These are phyloP conservation scores for Fusarium transvaalense DNA, from an alignment of 2,329 filamentous ascomycete species.

Conservation along the genomic window DNA sequence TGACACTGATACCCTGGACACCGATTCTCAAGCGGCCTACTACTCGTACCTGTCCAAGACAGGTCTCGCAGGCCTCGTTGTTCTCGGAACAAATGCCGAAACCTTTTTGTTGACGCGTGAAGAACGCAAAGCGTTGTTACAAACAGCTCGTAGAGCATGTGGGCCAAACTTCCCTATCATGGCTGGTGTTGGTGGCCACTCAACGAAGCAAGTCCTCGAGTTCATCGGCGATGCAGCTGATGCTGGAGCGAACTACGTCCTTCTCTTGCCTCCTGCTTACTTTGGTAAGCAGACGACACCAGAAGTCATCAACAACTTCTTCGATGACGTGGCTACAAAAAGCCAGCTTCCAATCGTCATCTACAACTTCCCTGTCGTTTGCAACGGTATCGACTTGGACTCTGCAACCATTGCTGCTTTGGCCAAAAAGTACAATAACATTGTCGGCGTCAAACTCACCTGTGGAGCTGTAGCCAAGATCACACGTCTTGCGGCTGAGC, in stretches of 20 bases:
- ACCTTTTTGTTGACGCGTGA: constrained; percentile 69
- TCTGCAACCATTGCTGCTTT: constrained; percentile 65
- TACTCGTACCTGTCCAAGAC: constrained; percentile 64
- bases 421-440: constrained; percentile 59
- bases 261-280: constrained; percentile 73
- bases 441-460: constrained; percentile 78
- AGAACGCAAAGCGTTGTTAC: constrained; percentile 68
- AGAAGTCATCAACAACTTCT: constrained; percentile 71
- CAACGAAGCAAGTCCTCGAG: constrained; percentile 72
- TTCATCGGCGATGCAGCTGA: constrained; percentile 69
- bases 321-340: constrained; percentile 64
- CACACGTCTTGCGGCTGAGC: constrained; percentile 66
- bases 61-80: constrained; percentile 64
- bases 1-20: constrained; percentile 61
- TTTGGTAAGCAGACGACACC: constrained; percentile 72
- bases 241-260: constrained; percentile 71
- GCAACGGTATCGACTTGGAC: constrained; percentile 76
- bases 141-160: constrained; percentile 76
- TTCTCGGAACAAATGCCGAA: constrained; percentile 69
- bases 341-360: constrained; percentile 70
- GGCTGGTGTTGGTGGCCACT: constrained; percentile 75
- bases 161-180: constrained; percentile 90
- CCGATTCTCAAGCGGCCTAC: constrained; percentile 62
- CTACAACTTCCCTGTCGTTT: constrained; percentile 78
- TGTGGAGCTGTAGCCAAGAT: constrained; percentile 80